Evolutionary conservation across 1,284 basidiomycete species (phyloP).

Genomic region (Cryptococcus sp.): DNA sequence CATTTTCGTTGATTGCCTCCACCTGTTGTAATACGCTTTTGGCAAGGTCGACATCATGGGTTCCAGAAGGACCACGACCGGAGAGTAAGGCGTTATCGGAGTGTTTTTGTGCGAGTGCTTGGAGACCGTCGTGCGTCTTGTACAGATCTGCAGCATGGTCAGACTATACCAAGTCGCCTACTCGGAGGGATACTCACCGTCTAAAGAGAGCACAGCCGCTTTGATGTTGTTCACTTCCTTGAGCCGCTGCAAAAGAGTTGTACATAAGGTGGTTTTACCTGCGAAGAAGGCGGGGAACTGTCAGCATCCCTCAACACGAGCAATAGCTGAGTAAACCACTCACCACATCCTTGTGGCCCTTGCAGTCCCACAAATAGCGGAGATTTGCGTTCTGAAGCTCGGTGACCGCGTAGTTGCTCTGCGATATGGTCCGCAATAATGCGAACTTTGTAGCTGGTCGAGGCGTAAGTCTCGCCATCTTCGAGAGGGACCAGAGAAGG

Average conservation of each 20-base stretch:
- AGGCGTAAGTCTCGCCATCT: constrained; percentile 31
- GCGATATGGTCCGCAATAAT: constrained; percentile 38
- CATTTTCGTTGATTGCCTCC: constrained; percentile 19
- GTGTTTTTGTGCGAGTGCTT: constrained; percentile 31
- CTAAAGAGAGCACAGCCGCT: constrained; percentile 41
- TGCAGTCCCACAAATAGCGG: constrained; percentile 41
- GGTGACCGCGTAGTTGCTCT: constrained; percentile 26
- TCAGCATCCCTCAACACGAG: background rate
- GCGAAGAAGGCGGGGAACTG: background rate
- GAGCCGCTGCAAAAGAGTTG: constrained; percentile 33
- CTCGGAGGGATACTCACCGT: constrained; percentile 23
- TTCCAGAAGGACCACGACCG: constrained; percentile 50
- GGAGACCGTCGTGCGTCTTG: constrained; percentile 33
- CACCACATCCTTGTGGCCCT: constrained; percentile 40
- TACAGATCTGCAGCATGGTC: constrained; percentile 38
- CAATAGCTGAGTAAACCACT: background rate
- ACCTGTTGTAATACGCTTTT: constrained; percentile 14
- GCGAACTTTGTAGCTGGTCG: constrained; percentile 43
- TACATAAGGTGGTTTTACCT: constrained; percentile 47
- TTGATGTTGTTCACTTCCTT: constrained; percentile 18
- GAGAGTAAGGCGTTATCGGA: constrained; percentile 41
- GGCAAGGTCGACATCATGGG: constrained; percentile 42
- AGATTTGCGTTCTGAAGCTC: constrained; percentile 12
- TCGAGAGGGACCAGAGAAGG: constrained; percentile 18
- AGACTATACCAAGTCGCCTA: background rate